Percentiles rank a stretch among this genome's conserved stretches.
These are phyloP conservation scores for Entomortierella beljakovae DNA, from an alignment of 192 early-diverging fungal species.

Conservation along the genomic window DNA sequence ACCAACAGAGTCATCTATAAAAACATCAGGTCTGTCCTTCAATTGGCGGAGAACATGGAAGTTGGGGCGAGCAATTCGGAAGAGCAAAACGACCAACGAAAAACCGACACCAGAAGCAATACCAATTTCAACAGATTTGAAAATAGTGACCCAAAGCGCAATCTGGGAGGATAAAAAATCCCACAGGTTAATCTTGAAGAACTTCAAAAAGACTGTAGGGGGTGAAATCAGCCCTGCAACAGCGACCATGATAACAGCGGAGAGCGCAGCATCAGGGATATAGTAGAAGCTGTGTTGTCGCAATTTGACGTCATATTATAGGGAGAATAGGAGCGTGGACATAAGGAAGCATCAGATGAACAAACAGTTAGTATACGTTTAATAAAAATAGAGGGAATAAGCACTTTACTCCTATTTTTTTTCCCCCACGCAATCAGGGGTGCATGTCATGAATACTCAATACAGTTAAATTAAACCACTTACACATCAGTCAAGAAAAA, in stretches of 20 bases:
- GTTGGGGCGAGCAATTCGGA: slow-evolving; percentile 79
- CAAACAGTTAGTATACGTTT: not conserved
- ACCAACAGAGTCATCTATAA: slow-evolving; percentile 9
- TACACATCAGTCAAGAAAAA: slow-evolving; percentile 79
- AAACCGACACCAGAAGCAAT: slow-evolving; percentile 84
- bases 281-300: slow-evolving; percentile 72
- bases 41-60: slow-evolving; percentile 62
- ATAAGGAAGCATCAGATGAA: not conserved
- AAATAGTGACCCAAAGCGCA: slow-evolving; percentile 66
- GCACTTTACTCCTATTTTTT: not conserved
- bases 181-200: slow-evolving; percentile 54
- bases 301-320: not conserved
- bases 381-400: not conserved
- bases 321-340: not conserved
- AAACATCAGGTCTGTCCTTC: slow-evolving; percentile 49
- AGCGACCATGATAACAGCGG: slow-evolving; percentile 52
- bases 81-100: slow-evolving; percentile 79
- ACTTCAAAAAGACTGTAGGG: slow-evolving; percentile 56
- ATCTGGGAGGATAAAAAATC: slow-evolving; percentile 48
- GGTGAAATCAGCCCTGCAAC: slow-evolving; percentile 36
- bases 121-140: slow-evolving; percentile 71
- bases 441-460: slow-evolving; percentile 2
- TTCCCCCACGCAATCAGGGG: not conserved
- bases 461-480: slow-evolving; percentile 8
- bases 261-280: slow-evolving; percentile 82